These are phyloP conservation scores for Apiospora arundinis DNA, from an alignment of 2,329 filamentous ascomycete genomes.

Conservation along the genomic window DNA sequence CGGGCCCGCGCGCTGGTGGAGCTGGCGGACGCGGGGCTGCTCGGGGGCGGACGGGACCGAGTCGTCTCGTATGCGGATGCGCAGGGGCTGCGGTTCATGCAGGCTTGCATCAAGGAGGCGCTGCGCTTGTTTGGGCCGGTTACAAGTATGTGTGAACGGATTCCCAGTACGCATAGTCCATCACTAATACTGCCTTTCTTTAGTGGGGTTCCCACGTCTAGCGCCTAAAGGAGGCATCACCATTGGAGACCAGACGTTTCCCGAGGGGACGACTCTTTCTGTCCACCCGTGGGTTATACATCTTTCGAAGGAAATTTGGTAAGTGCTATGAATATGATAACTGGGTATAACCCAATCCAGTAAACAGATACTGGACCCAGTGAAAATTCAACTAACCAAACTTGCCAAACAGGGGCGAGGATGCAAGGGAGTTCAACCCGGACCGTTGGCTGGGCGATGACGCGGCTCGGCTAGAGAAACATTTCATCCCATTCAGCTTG, in stretches of 20 bases:
- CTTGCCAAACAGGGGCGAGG: constrained; percentile 18
- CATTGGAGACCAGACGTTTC: constrained; percentile 22
- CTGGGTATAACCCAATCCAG: too few relatives aligned
- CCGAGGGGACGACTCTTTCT: constrained; percentile 21
- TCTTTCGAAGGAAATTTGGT: constrained; percentile 24
- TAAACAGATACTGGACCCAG: too few relatives aligned
- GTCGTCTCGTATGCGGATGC: constrained; percentile 36
- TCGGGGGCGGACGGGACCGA: not conserved
- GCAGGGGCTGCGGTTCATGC: constrained; percentile 39
- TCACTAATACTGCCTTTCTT: not conserved
- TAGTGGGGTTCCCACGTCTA: constrained; percentile 18
- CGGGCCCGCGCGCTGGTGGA: not conserved
- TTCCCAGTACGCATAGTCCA: not conserved
- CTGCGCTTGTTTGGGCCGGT: constrained; percentile 34
- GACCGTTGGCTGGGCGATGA: constrained; percentile 20
- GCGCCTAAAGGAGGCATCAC: constrained; percentile 12
- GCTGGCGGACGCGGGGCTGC: not conserved
- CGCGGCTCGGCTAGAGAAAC: constrained; percentile 16
- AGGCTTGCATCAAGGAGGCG: constrained; percentile 40
- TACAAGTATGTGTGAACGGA: not conserved
- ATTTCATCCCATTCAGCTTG: constrained; percentile 21
- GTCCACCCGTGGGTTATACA: constrained; percentile 24
- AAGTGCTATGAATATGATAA: too few relatives aligned
- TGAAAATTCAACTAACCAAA: not conserved
- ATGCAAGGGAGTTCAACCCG: constrained; percentile 20